Evolutionary conservation across 2,329 filamentous ascomycete genomes (phyloP).

Genomic region (Hansfordia pulvinata): DNA sequence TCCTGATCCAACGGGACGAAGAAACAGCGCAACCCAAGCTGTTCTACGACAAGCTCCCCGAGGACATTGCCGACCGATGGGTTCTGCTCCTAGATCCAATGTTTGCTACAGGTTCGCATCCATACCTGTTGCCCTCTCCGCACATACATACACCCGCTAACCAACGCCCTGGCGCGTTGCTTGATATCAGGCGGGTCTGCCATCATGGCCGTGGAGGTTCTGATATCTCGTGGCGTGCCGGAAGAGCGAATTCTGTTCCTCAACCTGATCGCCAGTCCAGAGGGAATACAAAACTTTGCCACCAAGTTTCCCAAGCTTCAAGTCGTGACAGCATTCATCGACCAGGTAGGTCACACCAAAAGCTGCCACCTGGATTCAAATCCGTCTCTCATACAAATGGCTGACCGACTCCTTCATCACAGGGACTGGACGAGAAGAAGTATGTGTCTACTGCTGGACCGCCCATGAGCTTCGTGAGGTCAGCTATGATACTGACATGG

Average conservation of each 20-base stretch:
- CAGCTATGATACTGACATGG: constrained; percentile 7
- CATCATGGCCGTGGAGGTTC: constrained; percentile 89
- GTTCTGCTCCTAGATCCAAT: constrained; percentile 93
- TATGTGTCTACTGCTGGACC: constrained; percentile 32
- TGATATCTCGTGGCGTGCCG: constrained; percentile 80
- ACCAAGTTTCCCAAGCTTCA: constrained; percentile 78
- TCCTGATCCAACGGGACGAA: constrained; percentile 93
- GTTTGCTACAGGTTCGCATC: constrained; percentile 90
- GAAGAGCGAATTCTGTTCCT: constrained; percentile 93
- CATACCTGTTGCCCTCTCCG: constrained; percentile 4
- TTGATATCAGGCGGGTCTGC: constrained; percentile 77
- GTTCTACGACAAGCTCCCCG: constrained; percentile 95
- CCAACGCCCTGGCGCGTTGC: no score
- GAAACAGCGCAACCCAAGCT: constrained; percentile 85
- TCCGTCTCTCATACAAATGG: neutral
- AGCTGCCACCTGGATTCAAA: neutral
- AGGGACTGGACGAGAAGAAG: constrained; percentile 96
- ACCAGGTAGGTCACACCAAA: constrained; percentile 42
- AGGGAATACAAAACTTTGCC: constrained; percentile 82
- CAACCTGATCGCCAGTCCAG: constrained; percentile 93
- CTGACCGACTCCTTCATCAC: constrained; percentile 1
- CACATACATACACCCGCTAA: neutral
- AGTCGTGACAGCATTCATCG: constrained; percentile 91
- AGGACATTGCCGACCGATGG: constrained; percentile 87
- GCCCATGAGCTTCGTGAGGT: constrained; percentile 1